A percentile compares a stretch with the other conserved stretches of the same genome.
phyloP scores from a whole-genome alignment of 306 rosid species.

The Castanea sativa region DNA sequence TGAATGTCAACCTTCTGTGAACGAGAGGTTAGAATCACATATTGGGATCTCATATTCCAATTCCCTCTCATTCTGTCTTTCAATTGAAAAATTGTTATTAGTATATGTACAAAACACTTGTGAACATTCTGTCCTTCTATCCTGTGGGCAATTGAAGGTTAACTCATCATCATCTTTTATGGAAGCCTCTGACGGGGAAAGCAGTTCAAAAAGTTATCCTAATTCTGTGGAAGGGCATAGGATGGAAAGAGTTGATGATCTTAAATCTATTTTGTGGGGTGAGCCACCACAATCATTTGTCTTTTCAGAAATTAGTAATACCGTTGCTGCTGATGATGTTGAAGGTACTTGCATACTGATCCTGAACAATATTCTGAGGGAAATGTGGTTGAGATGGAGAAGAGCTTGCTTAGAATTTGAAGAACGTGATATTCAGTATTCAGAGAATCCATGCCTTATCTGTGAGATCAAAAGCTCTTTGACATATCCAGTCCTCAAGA shows the following conservation, averaged over 20 bases:
- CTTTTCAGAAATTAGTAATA: conserved; percentile 38
- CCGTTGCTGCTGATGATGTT: conserved; percentile 12
- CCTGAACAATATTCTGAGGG: conserved; percentile 44
- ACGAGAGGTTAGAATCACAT: conserved; percentile 52
- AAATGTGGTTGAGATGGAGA: conserved; percentile 61
- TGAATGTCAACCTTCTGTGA: conserved; percentile 47
- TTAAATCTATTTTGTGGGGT: conserved; percentile 59
- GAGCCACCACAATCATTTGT: conserved; percentile 57
- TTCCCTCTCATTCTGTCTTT: conserved; percentile 44
- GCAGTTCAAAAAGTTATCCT: conserved; percentile 25
- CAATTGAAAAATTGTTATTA: conserved; percentile 46
- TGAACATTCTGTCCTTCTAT: conserved; percentile 61
- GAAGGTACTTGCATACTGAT: conserved; percentile 44
- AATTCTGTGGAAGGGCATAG: conserved; percentile 36
- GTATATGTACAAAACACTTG: conserved; percentile 43
- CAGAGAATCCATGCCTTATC: conserved; percentile 68
- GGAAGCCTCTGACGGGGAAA: conserved; percentile 26
- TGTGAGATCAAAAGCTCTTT: conserved; percentile 51
- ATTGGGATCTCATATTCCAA: conserved; percentile 45
- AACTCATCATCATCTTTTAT: conserved; percentile 39
- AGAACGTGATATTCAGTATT: conserved; percentile 49
- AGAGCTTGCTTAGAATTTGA: conserved; percentile 44
- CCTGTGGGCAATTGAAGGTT: conserved; percentile 70
- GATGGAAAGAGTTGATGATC: conserved; percentile 29
- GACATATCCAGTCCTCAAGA: conserved; percentile 36